phyloP scores from a whole-genome alignment of 257 asterid genomes.

The Anisodus tanguticus region DNA sequence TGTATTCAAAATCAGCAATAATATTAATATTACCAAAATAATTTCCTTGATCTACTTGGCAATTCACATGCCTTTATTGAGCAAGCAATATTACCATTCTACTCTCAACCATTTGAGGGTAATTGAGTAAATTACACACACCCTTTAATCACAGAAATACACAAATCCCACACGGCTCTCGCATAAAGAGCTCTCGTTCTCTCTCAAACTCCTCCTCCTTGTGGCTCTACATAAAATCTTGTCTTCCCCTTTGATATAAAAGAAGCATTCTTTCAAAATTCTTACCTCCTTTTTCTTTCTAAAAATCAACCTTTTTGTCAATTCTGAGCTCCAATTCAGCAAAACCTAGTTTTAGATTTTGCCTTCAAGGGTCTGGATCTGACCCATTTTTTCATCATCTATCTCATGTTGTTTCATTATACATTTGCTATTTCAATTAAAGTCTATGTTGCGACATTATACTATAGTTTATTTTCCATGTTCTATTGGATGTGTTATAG shows the following conservation, averaged over 20 bases:
- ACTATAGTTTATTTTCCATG: not conserved
- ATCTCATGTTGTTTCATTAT: not conserved
- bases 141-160: too few species aligned
- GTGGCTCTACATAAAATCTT: slow-evolving; percentile 36
- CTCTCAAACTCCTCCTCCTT: slow-evolving; percentile 18
- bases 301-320: not conserved
- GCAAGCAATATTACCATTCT: too few species aligned
- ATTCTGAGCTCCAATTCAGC: not conserved
- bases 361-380: slow-evolving; percentile 13
- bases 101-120: not conserved
- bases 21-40: too few species aligned
- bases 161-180: slow-evolving; percentile 29
- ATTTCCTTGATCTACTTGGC: too few species aligned
- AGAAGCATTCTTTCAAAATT: slow-evolving; percentile 46
- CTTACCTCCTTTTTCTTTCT: slow-evolving; percentile 41
- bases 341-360: slow-evolving; percentile 46
- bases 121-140: not conserved
- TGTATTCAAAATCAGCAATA: too few species aligned
- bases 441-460: not conserved
- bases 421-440: not conserved
- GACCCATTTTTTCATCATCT: not conserved
- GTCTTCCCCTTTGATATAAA: slow-evolving; percentile 41
- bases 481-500: not conserved
- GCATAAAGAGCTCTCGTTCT: slow-evolving; percentile 31
- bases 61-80: too few species aligned